Percentiles rank a stretch among this genome's conserved stretches.
Conservation (phyloP, 768 basidiomycete genomes). For the Mycena chlorophos region DNA sequence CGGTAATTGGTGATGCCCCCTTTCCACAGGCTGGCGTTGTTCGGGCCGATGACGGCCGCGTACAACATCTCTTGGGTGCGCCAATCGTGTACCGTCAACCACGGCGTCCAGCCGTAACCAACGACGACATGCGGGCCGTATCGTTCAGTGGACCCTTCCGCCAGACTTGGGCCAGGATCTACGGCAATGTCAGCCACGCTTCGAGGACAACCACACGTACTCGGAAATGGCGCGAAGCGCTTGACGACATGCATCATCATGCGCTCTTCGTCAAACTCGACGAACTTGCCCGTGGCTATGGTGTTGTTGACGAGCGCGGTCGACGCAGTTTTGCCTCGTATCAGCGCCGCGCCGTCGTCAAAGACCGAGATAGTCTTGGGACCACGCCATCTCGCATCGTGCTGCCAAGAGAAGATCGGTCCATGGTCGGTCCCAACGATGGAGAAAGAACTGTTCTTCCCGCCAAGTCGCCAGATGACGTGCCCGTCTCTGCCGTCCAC, state of each 20-base stretch:
- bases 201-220: neutral
- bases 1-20: constrained; percentile 10
- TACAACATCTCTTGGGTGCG: neutral
- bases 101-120: constrained; percentile 6
- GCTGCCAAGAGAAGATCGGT: constrained; percentile 21
- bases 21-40: constrained; percentile 10
- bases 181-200: neutral
- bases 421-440: constrained; percentile 3
- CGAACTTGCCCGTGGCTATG: neutral
- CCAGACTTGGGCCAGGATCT: neutral
- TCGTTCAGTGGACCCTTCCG: constrained; percentile 4
- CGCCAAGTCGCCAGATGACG: constrained; percentile 22
- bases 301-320: constrained; percentile 1
- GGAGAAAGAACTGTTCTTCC: constrained; percentile 12
- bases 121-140: neutral
- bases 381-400: constrained; percentile 17
- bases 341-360: constrained; percentile 13
- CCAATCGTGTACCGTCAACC: neutral
- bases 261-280: neutral
- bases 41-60: constrained; percentile 9
- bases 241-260: neutral
- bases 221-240: neutral
- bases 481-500: constrained; percentile 11
- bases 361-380: constrained; percentile 8
- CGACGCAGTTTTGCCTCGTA: neutral